Percentiles rank a stretch among this genome's conserved stretches.
These are phyloP conservation scores for Phaeoacremonium minimum DNA, from an alignment of 2,329 filamentous ascomycete genomes.

Conservation along the genomic window DNA sequence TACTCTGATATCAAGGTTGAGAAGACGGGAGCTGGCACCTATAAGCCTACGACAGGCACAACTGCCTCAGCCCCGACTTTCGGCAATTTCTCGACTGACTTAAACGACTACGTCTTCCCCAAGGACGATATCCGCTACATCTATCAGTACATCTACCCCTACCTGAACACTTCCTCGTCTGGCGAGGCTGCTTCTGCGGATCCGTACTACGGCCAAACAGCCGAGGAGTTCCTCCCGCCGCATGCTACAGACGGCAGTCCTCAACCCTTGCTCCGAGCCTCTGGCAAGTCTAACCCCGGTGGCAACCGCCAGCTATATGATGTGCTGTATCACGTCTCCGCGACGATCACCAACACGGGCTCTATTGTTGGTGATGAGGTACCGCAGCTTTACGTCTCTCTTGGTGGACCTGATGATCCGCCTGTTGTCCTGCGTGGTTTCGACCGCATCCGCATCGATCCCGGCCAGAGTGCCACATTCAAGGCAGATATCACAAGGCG, in stretches of 20 bases:
- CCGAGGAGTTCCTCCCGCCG: slow-evolving; percentile 56
- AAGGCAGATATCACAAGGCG: slow-evolving; percentile 66
- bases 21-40: slow-evolving; percentile 43
- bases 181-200: slow-evolving; percentile 50
- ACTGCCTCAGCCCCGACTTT: slow-evolving; percentile 61
- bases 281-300: slow-evolving; percentile 46
- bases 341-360: slow-evolving; percentile 70
- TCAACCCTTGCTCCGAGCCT: slow-evolving; percentile 48
- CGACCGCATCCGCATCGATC: slow-evolving; percentile 67
- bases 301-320: slow-evolving; percentile 66
- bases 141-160: slow-evolving; percentile 64
- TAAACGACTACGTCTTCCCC: slow-evolving; percentile 67
- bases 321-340: slow-evolving; percentile 62
- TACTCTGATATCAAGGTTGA: slow-evolving; percentile 64
- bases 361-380: slow-evolving; percentile 62
- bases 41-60: slow-evolving; percentile 56
- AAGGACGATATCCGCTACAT: slow-evolving; percentile 44
- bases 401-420: slow-evolving; percentile 73
- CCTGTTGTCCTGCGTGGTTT: slow-evolving; percentile 70
- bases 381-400: slow-evolving; percentile 72
- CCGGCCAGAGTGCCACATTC: slow-evolving; percentile 66
- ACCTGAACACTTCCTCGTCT: slow-evolving; percentile 60
- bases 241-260: slow-evolving; percentile 50
- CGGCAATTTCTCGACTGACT: slow-evolving; percentile 58
- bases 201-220: slow-evolving; percentile 54